Evolutionary conservation across 345 rosid species (phyloP).

Genomic region (Chamaenerion angustifolium): DNA sequence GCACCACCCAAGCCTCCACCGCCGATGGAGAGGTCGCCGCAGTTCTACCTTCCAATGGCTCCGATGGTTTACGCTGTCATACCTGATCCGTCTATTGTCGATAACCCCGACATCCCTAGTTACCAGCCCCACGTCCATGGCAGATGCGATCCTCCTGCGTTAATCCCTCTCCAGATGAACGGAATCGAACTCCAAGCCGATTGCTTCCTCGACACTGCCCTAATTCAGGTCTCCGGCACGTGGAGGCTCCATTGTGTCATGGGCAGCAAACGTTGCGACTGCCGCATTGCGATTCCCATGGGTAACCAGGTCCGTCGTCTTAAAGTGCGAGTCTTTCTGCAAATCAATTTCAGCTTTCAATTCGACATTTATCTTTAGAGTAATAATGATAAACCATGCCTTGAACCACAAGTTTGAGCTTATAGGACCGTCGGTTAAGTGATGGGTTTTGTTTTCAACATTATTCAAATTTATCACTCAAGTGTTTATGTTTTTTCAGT

Average conservation of each 20-base stretch:
- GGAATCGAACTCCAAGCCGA: constrained; percentile 47
- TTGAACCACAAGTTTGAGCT: not conserved
- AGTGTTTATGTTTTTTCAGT: not conserved
- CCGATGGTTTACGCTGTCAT: constrained; percentile 88
- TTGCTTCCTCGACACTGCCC: constrained; percentile 47
- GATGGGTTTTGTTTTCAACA: not conserved
- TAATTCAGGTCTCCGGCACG: constrained; percentile 42
- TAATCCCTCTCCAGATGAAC: constrained; percentile 83
- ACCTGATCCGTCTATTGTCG: constrained; percentile 64
- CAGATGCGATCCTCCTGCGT: constrained; percentile 77
- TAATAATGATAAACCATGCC: not conserved
- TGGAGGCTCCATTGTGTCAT: constrained; percentile 91
- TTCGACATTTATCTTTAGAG: too few relatives aligned
- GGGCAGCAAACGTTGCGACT: constrained; percentile 82
- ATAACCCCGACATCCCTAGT: constrained; percentile 87
- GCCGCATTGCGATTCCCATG: constrained; percentile 75
- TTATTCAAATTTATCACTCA: not conserved
- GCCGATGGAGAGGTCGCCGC: constrained; percentile 45
- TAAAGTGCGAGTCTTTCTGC: too few relatives aligned
- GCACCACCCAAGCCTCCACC: constrained; percentile 45
- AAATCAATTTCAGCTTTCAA: too few relatives aligned
- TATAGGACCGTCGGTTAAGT: too few relatives aligned
- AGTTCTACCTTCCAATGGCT: constrained; percentile 38
- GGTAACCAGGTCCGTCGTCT: constrained; percentile 56
- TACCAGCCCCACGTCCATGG: constrained; percentile 98